phyloP scores from a whole-genome alignment of 805 yeast species.

The Lipomyces spencermartinsiae region DNA sequence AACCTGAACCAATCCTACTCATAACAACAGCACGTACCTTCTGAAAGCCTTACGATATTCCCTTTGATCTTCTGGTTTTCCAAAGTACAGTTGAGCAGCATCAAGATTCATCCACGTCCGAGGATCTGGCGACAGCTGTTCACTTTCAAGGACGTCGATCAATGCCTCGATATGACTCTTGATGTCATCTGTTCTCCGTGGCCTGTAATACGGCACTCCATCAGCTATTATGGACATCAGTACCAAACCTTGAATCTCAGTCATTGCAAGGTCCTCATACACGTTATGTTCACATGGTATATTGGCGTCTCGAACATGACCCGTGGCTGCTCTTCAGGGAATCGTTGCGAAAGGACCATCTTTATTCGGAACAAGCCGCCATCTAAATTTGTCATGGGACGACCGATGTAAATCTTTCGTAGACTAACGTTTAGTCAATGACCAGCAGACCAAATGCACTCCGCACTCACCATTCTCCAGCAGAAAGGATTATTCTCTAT shows the following conservation, averaged over 20 bases:
- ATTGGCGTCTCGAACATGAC: conserved; percentile 27
- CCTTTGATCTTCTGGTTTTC: conserved; percentile 8
- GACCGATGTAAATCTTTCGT: conserved; percentile 16
- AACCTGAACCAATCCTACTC: background rate
- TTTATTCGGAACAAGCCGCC: conserved; percentile 24
- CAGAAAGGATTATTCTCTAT: conserved; percentile 25
- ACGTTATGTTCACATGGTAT: conserved; percentile 24
- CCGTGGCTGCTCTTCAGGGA: conserved; percentile 28
- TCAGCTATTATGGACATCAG: conserved; percentile 15
- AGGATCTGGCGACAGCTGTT: conserved; percentile 28
- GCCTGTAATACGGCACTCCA: conserved; percentile 24
- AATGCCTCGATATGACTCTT: conserved; percentile 22
- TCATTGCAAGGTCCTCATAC: conserved; percentile 7
- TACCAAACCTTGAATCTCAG: background rate
- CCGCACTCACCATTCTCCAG: conserved; percentile 18
- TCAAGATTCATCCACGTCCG: conserved; percentile 31
- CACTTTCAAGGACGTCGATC: conserved; percentile 14
- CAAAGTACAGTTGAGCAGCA: conserved; percentile 27
- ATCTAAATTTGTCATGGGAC: conserved; percentile 27
- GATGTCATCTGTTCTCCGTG: conserved; percentile 19
- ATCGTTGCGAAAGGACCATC: conserved; percentile 17
- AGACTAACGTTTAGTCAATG: background rate
- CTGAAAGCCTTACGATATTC: conserved; percentile 22
- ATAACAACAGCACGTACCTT: background rate
- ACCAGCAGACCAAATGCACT: background rate